Evolutionary conservation across 2,329 filamentous ascomycete species (phyloP), one percentile per base, ranked within the genome.

Genomic region (Aspergillus sp.): DNA sequence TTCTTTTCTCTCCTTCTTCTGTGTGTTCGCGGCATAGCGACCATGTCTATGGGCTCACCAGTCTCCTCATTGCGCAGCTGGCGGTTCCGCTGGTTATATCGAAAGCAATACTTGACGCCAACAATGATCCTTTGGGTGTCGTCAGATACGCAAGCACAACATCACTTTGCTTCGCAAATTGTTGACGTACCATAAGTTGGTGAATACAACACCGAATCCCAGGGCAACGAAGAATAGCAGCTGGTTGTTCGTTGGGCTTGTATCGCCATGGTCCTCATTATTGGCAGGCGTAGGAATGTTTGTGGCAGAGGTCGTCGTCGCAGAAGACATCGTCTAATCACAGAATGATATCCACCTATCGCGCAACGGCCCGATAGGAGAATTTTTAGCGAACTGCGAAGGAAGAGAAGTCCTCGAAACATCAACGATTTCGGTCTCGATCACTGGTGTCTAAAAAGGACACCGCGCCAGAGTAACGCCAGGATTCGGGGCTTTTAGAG

Each of bases 51-150:
- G 5, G 86, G 87, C 52, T 96, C 90, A 64, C 86, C 86, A 56
- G 90, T 86, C 58, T 89, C 86, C 54, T 86, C 73, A 70, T 79
- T 73, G 58, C 88, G 82, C 60, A 88, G 73, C 51, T 84, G 82
- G 44, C 93, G 85, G 63, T 94, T 94, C 49, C 93, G 85, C 57
- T 93, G 90, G 69, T 97, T 97, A 69, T 98, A 97, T 58, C 93
- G 81, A 71, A 98, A 98, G 72, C 93, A 98, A 69, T 98, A 98
- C 73, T 98, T 98, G 51, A 98, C 93, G 57, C 93, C 93, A 51
- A 98, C 93, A 59, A 98, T 98, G 61, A 98, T 98, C 93, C 93
- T 98, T 60, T 42, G n/a, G 44, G 39, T 3, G 5, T 30, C 7
- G 44, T 55, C 43, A 57, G 47, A 45, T 28, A 5, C 30, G 8